Evolutionary conservation across 805 yeast genomes (phyloP).

Genomic region (Metschnikowia hibisci): DNA sequence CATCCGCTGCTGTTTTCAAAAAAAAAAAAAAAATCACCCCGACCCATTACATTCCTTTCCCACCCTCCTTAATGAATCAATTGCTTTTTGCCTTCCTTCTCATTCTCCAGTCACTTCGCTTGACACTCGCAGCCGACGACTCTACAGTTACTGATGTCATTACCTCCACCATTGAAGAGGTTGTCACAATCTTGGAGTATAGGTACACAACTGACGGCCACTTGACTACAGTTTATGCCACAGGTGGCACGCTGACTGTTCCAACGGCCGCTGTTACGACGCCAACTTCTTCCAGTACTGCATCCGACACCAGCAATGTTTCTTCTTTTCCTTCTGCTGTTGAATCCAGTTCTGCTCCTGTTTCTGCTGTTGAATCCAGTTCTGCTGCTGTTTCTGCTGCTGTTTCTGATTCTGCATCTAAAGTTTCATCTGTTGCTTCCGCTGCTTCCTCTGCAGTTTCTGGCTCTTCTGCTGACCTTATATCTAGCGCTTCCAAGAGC

Average conservation of each 20-base stretch:
- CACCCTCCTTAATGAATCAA: constrained; percentile 1
- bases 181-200: constrained; percentile 31
- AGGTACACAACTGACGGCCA: constrained; percentile 29
- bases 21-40: not conserved
- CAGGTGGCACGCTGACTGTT: constrained; percentile 14
- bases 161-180: constrained; percentile 18
- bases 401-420: constrained; percentile 2
- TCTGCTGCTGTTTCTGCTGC: constrained; percentile 1
- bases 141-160: constrained; percentile 11
- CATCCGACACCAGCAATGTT: not conserved
- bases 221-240: constrained; percentile 24
- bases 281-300: not conserved
- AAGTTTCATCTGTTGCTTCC: not conserved
- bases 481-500: not conserved
- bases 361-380: not conserved
- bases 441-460: not conserved
- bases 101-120: constrained; percentile 5
- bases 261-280: constrained; percentile 5
- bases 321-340: not conserved
- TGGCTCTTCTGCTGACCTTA: not conserved
- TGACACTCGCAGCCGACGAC: constrained; percentile 10
- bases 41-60: not conserved
- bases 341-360: not conserved
- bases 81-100: constrained; percentile 5
- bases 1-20: not conserved